A percentile compares a stretch with the other conserved stretches of the same genome.
These are phyloP conservation scores for Usnea hakonensis DNA, from an alignment of 495 filamentous ascomycete genomes.

Conservation along the genomic window DNA sequence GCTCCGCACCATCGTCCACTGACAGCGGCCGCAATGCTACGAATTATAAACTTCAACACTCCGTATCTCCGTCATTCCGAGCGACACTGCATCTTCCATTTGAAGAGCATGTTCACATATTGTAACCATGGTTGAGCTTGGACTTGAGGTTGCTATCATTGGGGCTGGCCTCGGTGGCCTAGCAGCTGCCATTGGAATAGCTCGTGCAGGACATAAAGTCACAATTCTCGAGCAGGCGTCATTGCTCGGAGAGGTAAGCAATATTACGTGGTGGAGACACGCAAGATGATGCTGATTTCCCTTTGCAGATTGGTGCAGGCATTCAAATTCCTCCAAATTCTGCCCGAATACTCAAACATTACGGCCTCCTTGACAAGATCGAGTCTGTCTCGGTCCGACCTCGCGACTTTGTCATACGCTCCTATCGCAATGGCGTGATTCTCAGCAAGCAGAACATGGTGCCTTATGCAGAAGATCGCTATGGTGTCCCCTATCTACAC, in stretches of 20 bases:
- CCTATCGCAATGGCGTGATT: slow-evolving; percentile 47
- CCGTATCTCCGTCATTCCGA: neutral
- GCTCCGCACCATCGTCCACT: slow-evolving; percentile 13
- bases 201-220: slow-evolving; percentile 37
- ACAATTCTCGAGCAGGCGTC: slow-evolving; percentile 42
- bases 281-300: neutral
- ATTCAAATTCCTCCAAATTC: slow-evolving; percentile 54
- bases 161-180: slow-evolving; percentile 48
- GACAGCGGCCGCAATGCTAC: neutral
- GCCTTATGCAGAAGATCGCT: slow-evolving; percentile 23
- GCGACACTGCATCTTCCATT: neutral
- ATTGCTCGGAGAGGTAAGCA: slow-evolving; percentile 40
- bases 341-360: slow-evolving; percentile 41
- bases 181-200: slow-evolving; percentile 42
- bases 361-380: slow-evolving; percentile 43
- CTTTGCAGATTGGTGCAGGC: slow-evolving; percentile 44
- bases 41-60: neutral
- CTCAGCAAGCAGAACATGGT: slow-evolving; percentile 42
- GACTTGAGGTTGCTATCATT: slow-evolving; percentile 37
- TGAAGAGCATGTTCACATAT: neutral
- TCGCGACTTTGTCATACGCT: slow-evolving; percentile 47
- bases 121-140: slow-evolving; percentile 13
- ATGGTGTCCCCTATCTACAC: slow-evolving; percentile 42
- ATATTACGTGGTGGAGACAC: neutral
- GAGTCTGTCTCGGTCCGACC: slow-evolving; percentile 44